Evolutionary conservation across 2,329 filamentous ascomycete species (phyloP), one percentile per base, ranked within the genome.

Genomic region (Exserohilum turcica): DNA sequence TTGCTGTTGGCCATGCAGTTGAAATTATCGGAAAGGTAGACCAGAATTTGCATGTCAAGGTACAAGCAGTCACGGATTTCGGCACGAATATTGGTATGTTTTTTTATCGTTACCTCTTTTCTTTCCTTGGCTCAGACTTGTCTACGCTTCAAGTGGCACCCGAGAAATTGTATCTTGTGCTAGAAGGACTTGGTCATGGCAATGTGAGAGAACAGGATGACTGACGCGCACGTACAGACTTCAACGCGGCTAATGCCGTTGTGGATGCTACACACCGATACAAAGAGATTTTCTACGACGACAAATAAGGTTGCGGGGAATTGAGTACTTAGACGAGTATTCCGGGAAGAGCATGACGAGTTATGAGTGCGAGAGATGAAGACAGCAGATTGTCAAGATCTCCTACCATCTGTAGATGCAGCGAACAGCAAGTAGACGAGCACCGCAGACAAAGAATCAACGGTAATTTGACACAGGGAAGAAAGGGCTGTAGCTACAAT

Each of bases 191-290:
- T n/a, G n/a, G n/a, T n/a, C n/a, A n/a, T n/a, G n/a, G n/a, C n/a
- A 13, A 27, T 31, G 37, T 13, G 37, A n/a, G 43, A n/a, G n/a
- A n/a, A n/a, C n/a, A n/a, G n/a, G n/a, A n/a, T n/a, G n/a, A n/a
- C n/a, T n/a, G n/a, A n/a, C n/a, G n/a, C n/a, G n/a, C n/a, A n/a
- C n/a, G n/a, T 9, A 12, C 1, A 93, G 92, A 97, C 76, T 90
- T 89, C 74, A 82, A 81, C 47, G 82, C 91, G 29, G 88, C 86
- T 55, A 86, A 90, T 52, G 85, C 88, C 0, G 89, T 97, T 3
- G 92, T 96, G 13, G 90, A 97, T 52, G 87, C 86, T 31, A 94
- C 91, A 29, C 92, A 97, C 76, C 84, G 86, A 43, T 85, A 91
- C 71, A 90, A 88, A 68, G 80, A 86, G 56, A 88, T 97, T 45